These are phyloP conservation scores for Colletotrichum gigasporum DNA, from an alignment of 2,329 filamentous ascomycete genomes.

Conservation along the genomic window DNA sequence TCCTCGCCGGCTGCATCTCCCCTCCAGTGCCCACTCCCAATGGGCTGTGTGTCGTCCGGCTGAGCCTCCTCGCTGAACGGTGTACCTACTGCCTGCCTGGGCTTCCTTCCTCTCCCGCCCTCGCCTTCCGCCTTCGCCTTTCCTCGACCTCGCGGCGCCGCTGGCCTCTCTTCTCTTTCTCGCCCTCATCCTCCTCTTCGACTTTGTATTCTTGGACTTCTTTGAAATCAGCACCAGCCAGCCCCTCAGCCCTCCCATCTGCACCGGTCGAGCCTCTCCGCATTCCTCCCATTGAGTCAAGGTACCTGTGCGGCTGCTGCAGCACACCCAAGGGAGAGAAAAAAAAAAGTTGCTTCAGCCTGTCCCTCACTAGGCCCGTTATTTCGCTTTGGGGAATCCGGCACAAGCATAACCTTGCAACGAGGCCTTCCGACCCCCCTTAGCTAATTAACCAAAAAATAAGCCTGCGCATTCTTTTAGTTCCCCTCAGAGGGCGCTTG, in stretches of 20 bases:
- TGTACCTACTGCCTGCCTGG: neutral
- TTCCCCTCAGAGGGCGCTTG: conserved; percentile 26
- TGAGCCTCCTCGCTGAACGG: conserved; percentile 18
- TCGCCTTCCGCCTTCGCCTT: conserved; percentile 18
- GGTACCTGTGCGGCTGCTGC: conserved; percentile 9
- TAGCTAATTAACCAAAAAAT: conserved; percentile 38
- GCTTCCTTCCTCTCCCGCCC: conserved; percentile 13
- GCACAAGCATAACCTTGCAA: conserved; percentile 35
- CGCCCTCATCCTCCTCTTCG: neutral
- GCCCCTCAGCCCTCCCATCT: neutral
- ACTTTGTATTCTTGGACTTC: conserved; percentile 20
- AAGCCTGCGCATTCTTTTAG: conserved; percentile 30
- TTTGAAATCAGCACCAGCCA: neutral
- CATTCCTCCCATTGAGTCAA: conserved; percentile 9
- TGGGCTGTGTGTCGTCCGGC: conserved; percentile 27
- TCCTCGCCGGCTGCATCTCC: conserved; percentile 11
- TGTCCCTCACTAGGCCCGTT: conserved; percentile 31
- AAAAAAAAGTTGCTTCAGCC: conserved; percentile 21
- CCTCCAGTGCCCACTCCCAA: conserved; percentile 18
- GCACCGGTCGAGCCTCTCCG: neutral
- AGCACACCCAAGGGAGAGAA: conserved; percentile 8
- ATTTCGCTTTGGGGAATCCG: conserved; percentile 27
- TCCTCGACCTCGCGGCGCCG: neutral
- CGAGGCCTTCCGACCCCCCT: conserved; percentile 35
- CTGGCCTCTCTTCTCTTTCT: neutral